Percentiles rank a stretch among this genome's conserved stretches.
phyloP scores from a whole-genome alignment of 2,329 filamentous ascomycete species.

The Coniella vitis region DNA sequence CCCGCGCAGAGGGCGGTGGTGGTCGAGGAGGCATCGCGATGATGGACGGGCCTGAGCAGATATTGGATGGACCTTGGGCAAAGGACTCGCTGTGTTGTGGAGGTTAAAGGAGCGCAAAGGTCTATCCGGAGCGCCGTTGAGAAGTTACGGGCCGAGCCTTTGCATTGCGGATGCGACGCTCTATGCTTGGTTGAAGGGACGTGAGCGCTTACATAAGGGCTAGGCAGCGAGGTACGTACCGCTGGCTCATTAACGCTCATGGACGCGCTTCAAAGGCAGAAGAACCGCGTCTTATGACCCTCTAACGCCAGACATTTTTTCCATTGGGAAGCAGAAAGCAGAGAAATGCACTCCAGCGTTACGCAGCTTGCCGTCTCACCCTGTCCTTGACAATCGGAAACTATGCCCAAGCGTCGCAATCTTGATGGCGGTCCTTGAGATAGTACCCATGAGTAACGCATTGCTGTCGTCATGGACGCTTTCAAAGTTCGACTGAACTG shows the following conservation, averaged over 20 bases:
- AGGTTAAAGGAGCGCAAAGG: no score
- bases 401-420: constrained; percentile 1
- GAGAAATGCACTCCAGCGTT: background rate
- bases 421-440: no score
- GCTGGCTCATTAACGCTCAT: background rate
- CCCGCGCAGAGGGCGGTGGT: constrained; percentile 4
- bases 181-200: no score
- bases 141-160: background rate
- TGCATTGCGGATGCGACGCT: background rate
- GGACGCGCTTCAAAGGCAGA: background rate
- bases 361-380: no score
- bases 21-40: constrained; percentile 18
- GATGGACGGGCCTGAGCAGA: no score
- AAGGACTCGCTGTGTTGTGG: no score
- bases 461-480: constrained; percentile 45
- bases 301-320: background rate
- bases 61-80: no score
- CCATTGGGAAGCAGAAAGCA: background rate
- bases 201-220: background rate
- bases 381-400: background rate
- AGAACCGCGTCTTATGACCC: background rate
- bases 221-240: background rate
- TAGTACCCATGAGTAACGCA: background rate
- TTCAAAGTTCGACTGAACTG: constrained; percentile 92
- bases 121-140: background rate